Evolutionary conservation across 176 grass and related monocot genomes (phyloP).

Genomic region (Cocos nucifera): DNA sequence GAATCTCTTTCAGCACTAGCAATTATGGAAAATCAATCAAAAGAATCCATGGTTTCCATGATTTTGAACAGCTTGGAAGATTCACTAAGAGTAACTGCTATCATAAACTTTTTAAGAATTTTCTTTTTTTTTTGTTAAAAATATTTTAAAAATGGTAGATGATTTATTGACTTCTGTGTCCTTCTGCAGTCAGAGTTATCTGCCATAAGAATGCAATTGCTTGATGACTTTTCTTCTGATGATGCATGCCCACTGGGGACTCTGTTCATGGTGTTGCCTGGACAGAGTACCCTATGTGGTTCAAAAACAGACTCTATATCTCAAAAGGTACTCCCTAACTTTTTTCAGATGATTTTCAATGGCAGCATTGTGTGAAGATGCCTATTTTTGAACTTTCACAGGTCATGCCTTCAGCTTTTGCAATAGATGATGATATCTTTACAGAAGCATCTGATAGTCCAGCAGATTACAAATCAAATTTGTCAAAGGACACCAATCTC

Average conservation of each 20-base stretch:
- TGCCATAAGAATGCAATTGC: slow-evolving; percentile 49
- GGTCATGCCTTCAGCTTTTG: slow-evolving; percentile 50
- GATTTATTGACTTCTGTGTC: slow-evolving; percentile 7
- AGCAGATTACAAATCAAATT: slow-evolving; percentile 26
- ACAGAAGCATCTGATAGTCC: slow-evolving; percentile 43
- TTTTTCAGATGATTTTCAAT: background rate
- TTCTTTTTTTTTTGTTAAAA: no score
- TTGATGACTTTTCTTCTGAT: slow-evolving; percentile 76
- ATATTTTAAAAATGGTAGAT: background rate
- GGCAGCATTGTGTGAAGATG: background rate
- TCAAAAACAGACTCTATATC: slow-evolving; percentile 38
- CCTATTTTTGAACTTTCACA: slow-evolving; percentile 22
- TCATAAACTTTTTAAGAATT: background rate
- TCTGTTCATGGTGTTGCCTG: slow-evolving; percentile 48
- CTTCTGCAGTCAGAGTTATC: slow-evolving; percentile 52
- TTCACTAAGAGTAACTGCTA: slow-evolving; percentile 43
- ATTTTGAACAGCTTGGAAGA: slow-evolving; percentile 57
- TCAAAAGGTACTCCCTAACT: slow-evolving; percentile 38
- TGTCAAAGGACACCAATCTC: slow-evolving; percentile 30
- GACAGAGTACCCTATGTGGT: slow-evolving; percentile 15
- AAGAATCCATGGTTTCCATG: slow-evolving; percentile 58
- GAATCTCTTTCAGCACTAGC: slow-evolving; percentile 56
- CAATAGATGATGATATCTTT: slow-evolving; percentile 71
- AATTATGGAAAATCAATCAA: slow-evolving; percentile 50
- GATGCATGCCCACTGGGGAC: slow-evolving; percentile 54